Evolutionary conservation across 1,284 basidiomycete species (phyloP).

Genomic region (Fomitopsis pinicola): DNA sequence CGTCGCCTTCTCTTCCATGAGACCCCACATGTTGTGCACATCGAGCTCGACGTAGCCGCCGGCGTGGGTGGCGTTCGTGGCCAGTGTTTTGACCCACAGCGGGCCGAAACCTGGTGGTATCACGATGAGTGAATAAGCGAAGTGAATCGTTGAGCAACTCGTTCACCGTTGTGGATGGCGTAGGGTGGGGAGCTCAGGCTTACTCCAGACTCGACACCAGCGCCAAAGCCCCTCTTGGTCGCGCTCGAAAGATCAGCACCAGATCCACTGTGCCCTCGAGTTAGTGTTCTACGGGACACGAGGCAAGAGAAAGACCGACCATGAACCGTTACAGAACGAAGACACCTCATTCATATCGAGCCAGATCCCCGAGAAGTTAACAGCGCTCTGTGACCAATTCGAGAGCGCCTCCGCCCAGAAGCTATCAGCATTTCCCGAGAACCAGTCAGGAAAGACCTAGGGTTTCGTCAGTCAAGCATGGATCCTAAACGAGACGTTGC

Average conservation of each 20-base stretch:
- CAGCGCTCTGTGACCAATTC: slow-evolving; percentile 57
- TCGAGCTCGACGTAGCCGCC: slow-evolving; percentile 54
- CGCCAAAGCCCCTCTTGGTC: slow-evolving; percentile 39
- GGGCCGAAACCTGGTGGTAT: slow-evolving; percentile 36
- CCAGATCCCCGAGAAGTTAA: slow-evolving; percentile 72
- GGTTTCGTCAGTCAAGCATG: background rate
- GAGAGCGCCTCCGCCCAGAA: slow-evolving; percentile 25
- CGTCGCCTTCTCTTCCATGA: slow-evolving; percentile 61
- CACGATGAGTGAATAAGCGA: background rate
- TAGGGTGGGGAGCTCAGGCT: slow-evolving; percentile 61
- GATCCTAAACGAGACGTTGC: background rate
- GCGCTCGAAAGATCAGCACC: background rate
- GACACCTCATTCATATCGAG: slow-evolving; percentile 73
- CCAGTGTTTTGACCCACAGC: slow-evolving; percentile 46
- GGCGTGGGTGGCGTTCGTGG: slow-evolving; percentile 58
- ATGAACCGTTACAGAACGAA: slow-evolving; percentile 62
- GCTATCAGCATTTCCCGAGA: slow-evolving; percentile 48
- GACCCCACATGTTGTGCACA: slow-evolving; percentile 62
- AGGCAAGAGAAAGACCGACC: slow-evolving; percentile 33
- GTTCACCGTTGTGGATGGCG: slow-evolving; percentile 63
- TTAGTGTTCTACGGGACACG: too few species aligned
- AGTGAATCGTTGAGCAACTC: too few species aligned
- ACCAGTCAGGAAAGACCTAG: slow-evolving; percentile 66
- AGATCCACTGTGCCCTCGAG: too few species aligned
- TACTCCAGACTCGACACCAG: slow-evolving; percentile 39